A percentile compares a stretch with the other conserved stretches of the same genome.
Conservation (phyloP, 1,284 basidiomycete species). For the Prillingera fragicola region DNA sequence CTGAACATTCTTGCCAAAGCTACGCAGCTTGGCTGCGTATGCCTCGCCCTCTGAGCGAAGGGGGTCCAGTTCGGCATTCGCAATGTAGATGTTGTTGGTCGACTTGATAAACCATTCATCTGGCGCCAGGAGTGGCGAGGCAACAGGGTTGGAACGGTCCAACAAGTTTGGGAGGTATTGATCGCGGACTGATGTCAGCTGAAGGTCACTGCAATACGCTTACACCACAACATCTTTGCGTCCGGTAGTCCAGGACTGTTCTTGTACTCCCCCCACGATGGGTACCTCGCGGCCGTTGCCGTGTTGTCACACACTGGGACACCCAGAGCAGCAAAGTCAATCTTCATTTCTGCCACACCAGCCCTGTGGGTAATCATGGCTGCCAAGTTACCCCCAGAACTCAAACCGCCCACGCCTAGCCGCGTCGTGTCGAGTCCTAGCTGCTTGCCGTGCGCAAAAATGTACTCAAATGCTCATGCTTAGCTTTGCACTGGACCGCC, state of each 20-base stretch:
- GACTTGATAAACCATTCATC: constrained; percentile 52
- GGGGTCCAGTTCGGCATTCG: constrained; percentile 62
- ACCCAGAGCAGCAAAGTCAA: constrained; percentile 36
- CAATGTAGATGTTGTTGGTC: constrained; percentile 59
- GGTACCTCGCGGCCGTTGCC: constrained; percentile 48
- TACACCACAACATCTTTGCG: constrained; percentile 67
- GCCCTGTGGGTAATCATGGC: constrained; percentile 63
- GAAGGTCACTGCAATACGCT: constrained; percentile 20
- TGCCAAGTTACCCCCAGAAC: constrained; percentile 63
- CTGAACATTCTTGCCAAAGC: constrained; percentile 56
- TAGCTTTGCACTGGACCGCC: not conserved
- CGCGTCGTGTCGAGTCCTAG: constrained; percentile 50
- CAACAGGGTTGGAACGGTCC: constrained; percentile 61
- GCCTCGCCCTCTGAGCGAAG: constrained; percentile 61
- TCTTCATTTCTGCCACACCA: constrained; percentile 51
- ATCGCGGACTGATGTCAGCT: constrained; percentile 33
- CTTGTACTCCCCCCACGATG: constrained; percentile 58
- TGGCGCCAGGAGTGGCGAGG: constrained; percentile 63
- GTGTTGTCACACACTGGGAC: constrained; percentile 61
- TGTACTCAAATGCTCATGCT: constrained; percentile 56
- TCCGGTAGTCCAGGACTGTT: constrained; percentile 59
- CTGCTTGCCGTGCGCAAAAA: constrained; percentile 51
- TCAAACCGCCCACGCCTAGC: constrained; percentile 59
- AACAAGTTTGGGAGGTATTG: constrained; percentile 60
- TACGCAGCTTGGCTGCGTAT: constrained; percentile 59